These are phyloP conservation scores for Sporothrix mexicana DNA, from an alignment of 2,329 filamentous ascomycete species.

Conservation along the genomic window DNA sequence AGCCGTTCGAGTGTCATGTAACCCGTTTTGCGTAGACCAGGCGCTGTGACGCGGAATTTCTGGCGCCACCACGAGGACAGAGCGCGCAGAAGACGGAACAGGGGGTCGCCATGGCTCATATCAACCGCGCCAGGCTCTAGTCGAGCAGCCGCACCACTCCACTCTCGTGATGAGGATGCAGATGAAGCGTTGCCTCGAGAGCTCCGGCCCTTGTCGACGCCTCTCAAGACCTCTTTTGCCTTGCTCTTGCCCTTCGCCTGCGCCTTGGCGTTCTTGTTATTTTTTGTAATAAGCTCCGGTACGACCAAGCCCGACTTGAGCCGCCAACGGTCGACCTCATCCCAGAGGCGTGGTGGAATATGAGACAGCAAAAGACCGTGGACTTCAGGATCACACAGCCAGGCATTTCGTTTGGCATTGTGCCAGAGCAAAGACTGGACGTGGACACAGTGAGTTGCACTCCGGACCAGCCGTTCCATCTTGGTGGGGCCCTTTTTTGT, in stretches of 20 bases:
- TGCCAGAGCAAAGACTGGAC: slow-evolving; percentile 88
- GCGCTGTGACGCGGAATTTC: slow-evolving; percentile 75
- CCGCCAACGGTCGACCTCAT: slow-evolving; percentile 76
- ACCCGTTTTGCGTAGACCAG: slow-evolving; percentile 84
- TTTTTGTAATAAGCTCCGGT: slow-evolving; percentile 30
- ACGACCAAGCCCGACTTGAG: slow-evolving; percentile 67
- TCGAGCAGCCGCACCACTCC: slow-evolving; percentile 71
- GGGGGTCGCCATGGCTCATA: slow-evolving; percentile 80
- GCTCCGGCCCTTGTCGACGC: slow-evolving; percentile 37
- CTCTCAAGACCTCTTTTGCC: too few species aligned
- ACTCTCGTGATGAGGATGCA: slow-evolving; percentile 58
- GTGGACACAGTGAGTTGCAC: slow-evolving; percentile 84
- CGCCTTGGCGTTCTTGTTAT: background rate
- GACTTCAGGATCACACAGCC: slow-evolving; percentile 77
- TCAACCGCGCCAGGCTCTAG: slow-evolving; percentile 74
- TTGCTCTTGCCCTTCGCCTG: background rate
- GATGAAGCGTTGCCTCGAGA: slow-evolving; percentile 44
- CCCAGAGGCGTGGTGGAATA: slow-evolving; percentile 69
- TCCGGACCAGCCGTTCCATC: slow-evolving; percentile 77
- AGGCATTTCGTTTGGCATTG: slow-evolving; percentile 83
- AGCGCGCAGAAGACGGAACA: slow-evolving; percentile 75
- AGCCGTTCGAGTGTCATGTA: slow-evolving; percentile 81
- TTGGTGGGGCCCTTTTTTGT: slow-evolving; percentile 86
- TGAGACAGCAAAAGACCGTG: slow-evolving; percentile 79
- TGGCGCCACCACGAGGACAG: slow-evolving; percentile 90